A percentile compares a stretch with the other conserved stretches of the same genome.
These are phyloP conservation scores for Auxenochlorella protothecoides DNA, from an alignment of 139 green algal genomes.

Conservation along the genomic window DNA sequence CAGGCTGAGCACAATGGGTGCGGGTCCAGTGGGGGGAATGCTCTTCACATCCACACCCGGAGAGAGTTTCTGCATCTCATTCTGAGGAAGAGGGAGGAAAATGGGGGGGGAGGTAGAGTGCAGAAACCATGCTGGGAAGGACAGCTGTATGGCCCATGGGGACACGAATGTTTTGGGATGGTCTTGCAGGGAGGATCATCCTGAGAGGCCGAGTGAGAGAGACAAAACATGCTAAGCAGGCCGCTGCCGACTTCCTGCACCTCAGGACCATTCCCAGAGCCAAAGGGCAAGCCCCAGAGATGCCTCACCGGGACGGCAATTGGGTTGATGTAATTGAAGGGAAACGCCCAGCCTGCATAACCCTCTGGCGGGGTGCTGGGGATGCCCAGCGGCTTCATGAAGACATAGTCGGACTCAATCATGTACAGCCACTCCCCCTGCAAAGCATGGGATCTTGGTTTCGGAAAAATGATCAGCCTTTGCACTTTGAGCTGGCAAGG, in stretches of 20 bases:
- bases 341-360: constrained; percentile 36
- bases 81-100: background rate
- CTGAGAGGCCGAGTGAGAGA: too few relatives aligned
- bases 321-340: constrained; percentile 71
- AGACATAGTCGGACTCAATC: constrained; percentile 72
- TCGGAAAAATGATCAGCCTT: too few relatives aligned
- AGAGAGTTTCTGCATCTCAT: constrained; percentile 18
- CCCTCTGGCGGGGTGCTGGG: background rate
- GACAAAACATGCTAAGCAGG: too few relatives aligned
- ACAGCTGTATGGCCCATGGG: too few relatives aligned
- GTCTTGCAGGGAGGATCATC: too few relatives aligned
- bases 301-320: constrained; percentile 3
- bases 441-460: background rate
- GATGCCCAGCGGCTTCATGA: constrained; percentile 44
- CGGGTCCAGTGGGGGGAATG: constrained; percentile 45
- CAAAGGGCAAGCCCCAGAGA: too few relatives aligned
- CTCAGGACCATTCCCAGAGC: too few relatives aligned
- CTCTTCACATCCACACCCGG: background rate
- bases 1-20: constrained; percentile 51
- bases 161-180: too few relatives aligned
- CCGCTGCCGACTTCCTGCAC: too few relatives aligned
- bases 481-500: too few relatives aligned
- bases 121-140: too few relatives aligned
- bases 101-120: too few relatives aligned
- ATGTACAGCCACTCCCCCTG: constrained; percentile 58